Base-by-base conservation (phyloP, 768 basidiomycete species). In the Lactifluus pinguis region DNA sequence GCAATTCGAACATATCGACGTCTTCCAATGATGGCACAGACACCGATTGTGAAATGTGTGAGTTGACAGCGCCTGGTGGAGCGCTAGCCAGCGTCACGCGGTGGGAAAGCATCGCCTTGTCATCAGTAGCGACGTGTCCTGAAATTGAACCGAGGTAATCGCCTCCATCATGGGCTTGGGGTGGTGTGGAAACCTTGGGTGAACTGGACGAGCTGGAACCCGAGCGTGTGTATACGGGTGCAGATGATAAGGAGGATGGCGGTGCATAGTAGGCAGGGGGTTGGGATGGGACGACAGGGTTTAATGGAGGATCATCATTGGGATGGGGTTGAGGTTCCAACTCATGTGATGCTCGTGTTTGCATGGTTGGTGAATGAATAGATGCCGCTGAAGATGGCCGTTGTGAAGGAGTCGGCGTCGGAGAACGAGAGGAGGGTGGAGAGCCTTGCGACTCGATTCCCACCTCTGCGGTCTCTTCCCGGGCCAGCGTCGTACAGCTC, bases 101-200 rank as follows among this genome's bases (percentile, higher is more conserved):
- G 21, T 64, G 70, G n/a, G 72, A 70, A 5, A 75, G 68, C 15
- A 72, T 30, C 3, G 66, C 65, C 64, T 75, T 75, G 61, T 75
- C 74, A 57, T 75, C 74, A 3, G 73, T 73, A 14, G 74, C 74
- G 21, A 75, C 68, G 50, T 75, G 74, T 15, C 70, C 72, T 11
- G 67, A 65, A 53, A 68, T 61, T 48, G 62, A 30, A 58, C 42
- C 15, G 55, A 42, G 36, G 30, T 32, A 49, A 11, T 19, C 29
- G 13, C 19, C 34, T 4, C 41, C 42, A 13, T 29, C 38, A 41
- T 41, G 32, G 11, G 32, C 48, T 19, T 44, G 54, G 11, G 17
- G 6, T 2, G n/a, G 30, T 14, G 50, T 6, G 21, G 62, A 54
- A n/a, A 32, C 39, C 13, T 66, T 66, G 4, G 59, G 60, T 21